phyloP scores from a whole-genome alignment of 2,329 filamentous ascomycete genomes.

The Trichoderma brevicompactum region DNA sequence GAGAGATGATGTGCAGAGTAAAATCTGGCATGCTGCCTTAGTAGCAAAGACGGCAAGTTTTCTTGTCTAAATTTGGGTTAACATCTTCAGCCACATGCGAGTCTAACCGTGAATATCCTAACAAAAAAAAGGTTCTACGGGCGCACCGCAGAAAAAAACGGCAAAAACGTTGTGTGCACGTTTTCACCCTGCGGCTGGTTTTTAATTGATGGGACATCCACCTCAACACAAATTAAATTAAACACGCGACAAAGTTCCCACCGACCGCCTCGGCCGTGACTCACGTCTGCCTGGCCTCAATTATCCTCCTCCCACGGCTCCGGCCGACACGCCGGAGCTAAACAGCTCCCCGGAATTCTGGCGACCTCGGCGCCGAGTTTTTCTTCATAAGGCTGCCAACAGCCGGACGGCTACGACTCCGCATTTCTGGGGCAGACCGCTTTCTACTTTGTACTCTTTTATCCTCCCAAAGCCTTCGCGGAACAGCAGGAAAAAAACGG shows the following conservation, averaged over 20 bases:
- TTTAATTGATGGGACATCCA: neutral
- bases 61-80: too few species aligned
- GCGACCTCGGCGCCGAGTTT: conserved; percentile 13
- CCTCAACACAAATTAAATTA: conserved; percentile 1
- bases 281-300: conserved; percentile 1
- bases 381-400: conserved; percentile 22
- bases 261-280: conserved; percentile 6
- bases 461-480: neutral
- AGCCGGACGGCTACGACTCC: conserved; percentile 6
- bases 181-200: neutral
- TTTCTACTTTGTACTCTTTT: neutral
- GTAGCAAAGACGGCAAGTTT: too few species aligned
- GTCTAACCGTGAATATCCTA: conserved; percentile 21
- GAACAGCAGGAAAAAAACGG: neutral
- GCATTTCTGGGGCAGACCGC: conserved; percentile 16
- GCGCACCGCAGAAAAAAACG: neutral
- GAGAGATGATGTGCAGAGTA: neutral
- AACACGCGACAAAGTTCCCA: neutral
- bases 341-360: neutral
- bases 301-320: conserved; percentile 22
- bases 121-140: neutral
- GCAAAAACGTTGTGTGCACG: neutral
- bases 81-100: conserved; percentile 16
- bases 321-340: conserved; percentile 21
- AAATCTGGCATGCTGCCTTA: neutral